Conservation (phyloP, 2,329 filamentous ascomycete genomes). For the Aspergillus quadricinctus region DNA sequence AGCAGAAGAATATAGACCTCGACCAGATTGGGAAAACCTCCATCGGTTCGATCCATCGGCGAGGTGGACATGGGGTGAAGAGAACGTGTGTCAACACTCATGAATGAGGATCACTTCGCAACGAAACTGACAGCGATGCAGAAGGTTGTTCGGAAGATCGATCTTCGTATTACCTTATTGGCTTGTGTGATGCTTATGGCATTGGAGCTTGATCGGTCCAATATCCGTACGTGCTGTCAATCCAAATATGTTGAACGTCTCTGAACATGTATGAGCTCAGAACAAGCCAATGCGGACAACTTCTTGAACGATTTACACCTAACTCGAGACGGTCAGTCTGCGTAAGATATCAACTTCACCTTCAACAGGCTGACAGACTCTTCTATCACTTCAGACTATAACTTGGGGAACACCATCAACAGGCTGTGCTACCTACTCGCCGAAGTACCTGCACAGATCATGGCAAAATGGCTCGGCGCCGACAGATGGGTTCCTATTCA, state of each 20-base stretch:
- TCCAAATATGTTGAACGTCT: constrained; percentile 34
- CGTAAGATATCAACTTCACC: background rate
- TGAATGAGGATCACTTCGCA: background rate
- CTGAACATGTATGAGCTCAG: background rate
- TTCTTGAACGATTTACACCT: constrained; percentile 42
- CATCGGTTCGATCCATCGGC: constrained; percentile 18
- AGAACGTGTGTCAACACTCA: constrained; percentile 7
- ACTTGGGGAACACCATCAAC: constrained; percentile 52
- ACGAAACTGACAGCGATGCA: constrained; percentile 44
- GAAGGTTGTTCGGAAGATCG: constrained; percentile 15
- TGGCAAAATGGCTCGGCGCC: constrained; percentile 51
- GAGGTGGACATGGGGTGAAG: constrained; percentile 19
- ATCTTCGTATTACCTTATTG: constrained; percentile 20
- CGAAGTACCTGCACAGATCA: constrained; percentile 55
- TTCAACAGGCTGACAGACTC: background rate
- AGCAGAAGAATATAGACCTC: constrained; percentile 30
- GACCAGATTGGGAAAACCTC: constrained; percentile 27
- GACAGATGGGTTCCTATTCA: constrained; percentile 55
- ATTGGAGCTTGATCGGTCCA: constrained; percentile 56
- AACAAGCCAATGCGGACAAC: constrained; percentile 55
- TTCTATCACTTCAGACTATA: constrained; percentile 15
- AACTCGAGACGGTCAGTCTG: constrained; percentile 19
- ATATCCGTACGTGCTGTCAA: constrained; percentile 43
- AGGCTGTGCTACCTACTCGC: constrained; percentile 49
- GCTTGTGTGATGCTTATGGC: constrained; percentile 57